A percentile compares a stretch with the other conserved stretches of the same genome.
These are phyloP conservation scores for Ceraceosorus guamensis DNA, from an alignment of 1,284 basidiomycete species.

Conservation along the genomic window DNA sequence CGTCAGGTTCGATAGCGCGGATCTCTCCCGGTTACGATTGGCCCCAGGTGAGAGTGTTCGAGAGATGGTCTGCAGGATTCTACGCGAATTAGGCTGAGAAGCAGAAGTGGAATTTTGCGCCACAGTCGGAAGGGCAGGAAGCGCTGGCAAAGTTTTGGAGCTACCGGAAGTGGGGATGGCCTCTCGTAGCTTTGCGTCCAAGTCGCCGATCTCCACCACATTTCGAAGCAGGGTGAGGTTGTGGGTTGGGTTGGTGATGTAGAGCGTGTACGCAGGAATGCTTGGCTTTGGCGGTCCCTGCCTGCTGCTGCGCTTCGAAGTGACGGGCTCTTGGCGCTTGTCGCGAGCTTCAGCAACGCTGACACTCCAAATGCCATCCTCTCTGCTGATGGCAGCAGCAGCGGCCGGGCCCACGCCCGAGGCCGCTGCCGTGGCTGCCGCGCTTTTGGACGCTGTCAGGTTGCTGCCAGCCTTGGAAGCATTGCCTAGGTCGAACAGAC, in stretches of 20 bases:
- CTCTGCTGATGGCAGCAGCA: slow-evolving; percentile 42
- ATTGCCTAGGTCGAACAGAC: slow-evolving; percentile 20
- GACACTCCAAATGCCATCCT: slow-evolving; percentile 64
- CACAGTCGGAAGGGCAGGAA: slow-evolving; percentile 21
- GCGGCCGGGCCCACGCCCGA: slow-evolving; percentile 53
- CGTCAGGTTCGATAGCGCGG: not conserved
- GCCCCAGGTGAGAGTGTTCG: slow-evolving; percentile 30
- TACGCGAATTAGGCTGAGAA: slow-evolving; percentile 16
- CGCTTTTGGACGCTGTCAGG: slow-evolving; percentile 50
- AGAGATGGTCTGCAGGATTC: slow-evolving; percentile 34
- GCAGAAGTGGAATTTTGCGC: slow-evolving; percentile 12
- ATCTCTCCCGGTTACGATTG: slow-evolving; percentile 8
- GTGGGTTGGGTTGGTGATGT: slow-evolving; percentile 66
- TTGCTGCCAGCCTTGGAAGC: slow-evolving; percentile 10
- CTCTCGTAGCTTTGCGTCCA: slow-evolving; percentile 62
- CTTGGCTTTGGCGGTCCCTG: slow-evolving; percentile 8
- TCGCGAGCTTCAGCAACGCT: slow-evolving; percentile 63
- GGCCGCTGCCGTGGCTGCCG: slow-evolving; percentile 54
- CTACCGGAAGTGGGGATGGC: slow-evolving; percentile 5
- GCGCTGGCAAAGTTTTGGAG: not conserved
- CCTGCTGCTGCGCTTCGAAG: not conserved
- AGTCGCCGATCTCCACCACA: slow-evolving; percentile 65
- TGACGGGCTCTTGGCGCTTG: not conserved
- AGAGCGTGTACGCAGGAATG: slow-evolving; percentile 46
- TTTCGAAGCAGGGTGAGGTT: slow-evolving; percentile 75